Evolutionary conservation across 2,329 filamentous ascomycete species (phyloP), one percentile per base, ranked within the genome.

Genomic region (Chrysoporthe cubensis): DNA sequence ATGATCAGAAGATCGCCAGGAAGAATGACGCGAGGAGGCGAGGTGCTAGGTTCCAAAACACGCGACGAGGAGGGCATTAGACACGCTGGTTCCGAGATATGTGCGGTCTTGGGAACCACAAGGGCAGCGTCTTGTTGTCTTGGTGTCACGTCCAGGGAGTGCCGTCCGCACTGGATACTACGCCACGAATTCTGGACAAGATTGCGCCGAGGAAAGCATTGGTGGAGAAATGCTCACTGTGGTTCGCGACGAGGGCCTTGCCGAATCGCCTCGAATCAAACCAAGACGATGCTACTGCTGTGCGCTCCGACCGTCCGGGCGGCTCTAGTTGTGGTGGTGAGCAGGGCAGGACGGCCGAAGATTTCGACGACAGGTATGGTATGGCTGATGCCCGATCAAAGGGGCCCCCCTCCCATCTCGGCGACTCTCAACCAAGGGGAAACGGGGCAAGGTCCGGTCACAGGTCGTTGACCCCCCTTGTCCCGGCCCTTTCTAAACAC

Each of bases 101-200:
- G 44, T 52, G 26, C 26, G 56, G 59, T 32, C 54, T 32, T 48
- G 48, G 58, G 66, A 57, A 60, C 52, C 66, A 58, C 63, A 65
- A 66, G 42, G 43, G 26, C 42, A 46, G 58, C 26, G 16, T 46
- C 42, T 32, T 46, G 43, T 37, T 62, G 43, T 62, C 56, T 59
- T 54, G 54, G 66, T 68, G 64, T 50, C 64, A 68, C 63, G 61
- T 68, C 43, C 59, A 40, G 44, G 52, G 63, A 32, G 52, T 58
- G 43, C 59, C 21, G 11, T n/a, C 54, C 44, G 48, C 52, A 40
- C 58, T 43, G 61, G 58, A 65, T 59, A 54, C 61, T 58, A 62
- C 66, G 65, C 64, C 61, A 54, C 50, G 57, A 44, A 52, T 57
- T 50, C 26, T 44, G 42, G n/a, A 2, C 14, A 42, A 44, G 9